phyloP scores from a whole-genome alignment of 2,329 filamentous ascomycete species.

The Pleoardoris graminearum region DNA sequence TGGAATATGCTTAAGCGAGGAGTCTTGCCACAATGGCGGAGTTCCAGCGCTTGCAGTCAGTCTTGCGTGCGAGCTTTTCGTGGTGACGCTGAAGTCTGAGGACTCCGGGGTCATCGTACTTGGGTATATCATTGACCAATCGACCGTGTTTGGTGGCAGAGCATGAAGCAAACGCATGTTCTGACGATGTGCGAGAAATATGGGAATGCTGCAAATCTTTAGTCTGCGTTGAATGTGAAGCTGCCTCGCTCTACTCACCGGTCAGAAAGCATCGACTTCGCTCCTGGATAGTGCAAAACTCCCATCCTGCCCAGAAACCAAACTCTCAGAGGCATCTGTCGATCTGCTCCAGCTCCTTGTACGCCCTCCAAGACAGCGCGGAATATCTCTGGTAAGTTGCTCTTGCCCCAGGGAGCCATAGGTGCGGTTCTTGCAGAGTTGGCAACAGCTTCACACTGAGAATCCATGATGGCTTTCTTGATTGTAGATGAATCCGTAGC shows the following conservation, averaged over 20 bases:
- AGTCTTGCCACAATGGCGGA: conserved; percentile 43
- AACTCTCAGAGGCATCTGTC: conserved; percentile 39
- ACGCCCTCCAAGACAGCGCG: conserved; percentile 41
- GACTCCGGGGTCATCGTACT: conserved; percentile 42
- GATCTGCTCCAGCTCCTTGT: conserved; percentile 38
- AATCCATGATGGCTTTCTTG: conserved; percentile 42
- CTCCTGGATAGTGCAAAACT: conserved; percentile 44
- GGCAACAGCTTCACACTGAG: conserved; percentile 47
- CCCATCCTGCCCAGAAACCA: conserved; percentile 47
- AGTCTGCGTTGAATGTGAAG: conserved; percentile 15
- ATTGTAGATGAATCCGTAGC: conserved; percentile 43
- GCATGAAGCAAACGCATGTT: conserved; percentile 36
- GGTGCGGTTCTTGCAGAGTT: conserved; percentile 47
- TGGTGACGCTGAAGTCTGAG: conserved; percentile 33
- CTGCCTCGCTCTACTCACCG: conserved; percentile 36
- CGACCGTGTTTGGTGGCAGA: conserved; percentile 28
- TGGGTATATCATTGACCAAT: conserved; percentile 42
- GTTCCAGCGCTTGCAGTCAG: conserved; percentile 33
- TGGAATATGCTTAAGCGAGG: conserved; percentile 37
- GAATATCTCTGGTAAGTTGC: conserved; percentile 44
- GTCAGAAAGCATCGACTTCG: conserved; percentile 33
- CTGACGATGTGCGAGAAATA: conserved; percentile 42
- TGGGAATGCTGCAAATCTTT: conserved; percentile 33
- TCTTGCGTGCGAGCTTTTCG: conserved; percentile 23
- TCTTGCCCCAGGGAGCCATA: conserved; percentile 45